These are phyloP conservation scores for Scutellaria barbata DNA, from an alignment of 257 asterid species.

Conservation along the genomic window DNA sequence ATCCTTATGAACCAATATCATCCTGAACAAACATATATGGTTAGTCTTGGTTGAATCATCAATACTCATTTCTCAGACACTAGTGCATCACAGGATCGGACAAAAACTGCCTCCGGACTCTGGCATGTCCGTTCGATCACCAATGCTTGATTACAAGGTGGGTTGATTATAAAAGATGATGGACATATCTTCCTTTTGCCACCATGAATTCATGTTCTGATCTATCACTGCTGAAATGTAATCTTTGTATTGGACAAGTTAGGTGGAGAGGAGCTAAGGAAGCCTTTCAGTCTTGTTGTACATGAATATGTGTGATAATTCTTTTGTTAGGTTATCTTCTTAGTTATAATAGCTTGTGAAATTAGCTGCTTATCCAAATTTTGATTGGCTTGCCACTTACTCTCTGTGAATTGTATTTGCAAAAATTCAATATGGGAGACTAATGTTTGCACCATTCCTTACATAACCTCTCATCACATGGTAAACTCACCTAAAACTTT, in stretches of 20 bases:
- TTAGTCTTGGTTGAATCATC: slow-evolving; percentile 15
- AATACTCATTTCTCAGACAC: slow-evolving; percentile 2
- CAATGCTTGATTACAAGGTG: slow-evolving; percentile 32
- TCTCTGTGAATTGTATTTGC: slow-evolving; percentile 34
- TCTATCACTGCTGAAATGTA: slow-evolving; percentile 37
- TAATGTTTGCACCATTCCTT: background rate
- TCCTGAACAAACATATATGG: slow-evolving; percentile 42
- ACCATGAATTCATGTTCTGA: slow-evolving; percentile 41
- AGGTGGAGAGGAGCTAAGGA: slow-evolving; percentile 39
- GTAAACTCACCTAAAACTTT: background rate
- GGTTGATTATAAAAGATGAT: slow-evolving; percentile 29
- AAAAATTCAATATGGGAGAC: background rate
- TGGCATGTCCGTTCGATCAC: background rate
- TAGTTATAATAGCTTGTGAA: slow-evolving; percentile 52
- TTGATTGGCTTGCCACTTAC: slow-evolving; percentile 28
- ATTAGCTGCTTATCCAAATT: slow-evolving; percentile 53
- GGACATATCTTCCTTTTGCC: slow-evolving; percentile 12
- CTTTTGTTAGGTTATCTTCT: slow-evolving; percentile 46
- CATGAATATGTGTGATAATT: slow-evolving; percentile 58
- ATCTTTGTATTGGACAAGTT: slow-evolving; percentile 43
- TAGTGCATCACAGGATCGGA: slow-evolving; percentile 28
- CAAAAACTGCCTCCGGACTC: slow-evolving; percentile 23
- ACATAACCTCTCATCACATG: background rate
- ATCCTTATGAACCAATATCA: slow-evolving; percentile 84
- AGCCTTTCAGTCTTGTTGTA: slow-evolving; percentile 59